Base-by-base conservation (phyloP, 2,329 filamentous ascomycete genomes). In the Colletotrichum nymphaeae region DNA sequence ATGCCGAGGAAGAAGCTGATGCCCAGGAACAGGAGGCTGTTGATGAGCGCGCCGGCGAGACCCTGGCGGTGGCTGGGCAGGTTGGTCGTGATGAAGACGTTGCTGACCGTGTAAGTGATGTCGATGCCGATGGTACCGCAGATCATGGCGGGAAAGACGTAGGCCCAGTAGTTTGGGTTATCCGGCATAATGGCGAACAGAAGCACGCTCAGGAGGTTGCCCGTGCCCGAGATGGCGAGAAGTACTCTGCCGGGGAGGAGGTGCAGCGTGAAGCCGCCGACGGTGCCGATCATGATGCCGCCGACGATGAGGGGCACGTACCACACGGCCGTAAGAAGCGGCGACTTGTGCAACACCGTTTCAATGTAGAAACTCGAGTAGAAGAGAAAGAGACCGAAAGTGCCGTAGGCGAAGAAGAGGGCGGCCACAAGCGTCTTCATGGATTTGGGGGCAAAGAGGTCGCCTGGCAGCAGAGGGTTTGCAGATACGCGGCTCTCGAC, bases 31-130 rank as follows among this genome's bases (percentile, higher is more conserved):
- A 95, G 79, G 2, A 94, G 82, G 60, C 89, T 91, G 82, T 93
- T 94, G 78, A 93, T 91, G 58, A 95, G 81, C 0, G 91, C 93
- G 1, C 93, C 93, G 0, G 93, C 93, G 0, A 94, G 85, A 0
- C 93, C 93, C 79, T 96, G 94, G 63, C 91, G 86, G 14, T 88
- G 86, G 5, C 86, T 85, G 0, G 93, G 92, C 75, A 95, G 85
- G 16, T 88, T 89, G 0, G 93, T 95, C 0, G 93, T 95, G 80
- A 95, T 93, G 81, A 94, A 95, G 72, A 95, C 89, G 77, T 93
- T 95, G 22, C 91, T 89, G 1, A 95, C 88, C 78, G 93, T 94
- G 83, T 92, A 95, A 7, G 90, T 91, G 67, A 95, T 90, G 78
- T 96, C 94, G 72, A 95, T 91, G 22, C 92, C 93, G 42, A 95